Base-by-base conservation (phyloP, 2,329 filamentous ascomycete species). In the Diplodia sapinea region DNA sequence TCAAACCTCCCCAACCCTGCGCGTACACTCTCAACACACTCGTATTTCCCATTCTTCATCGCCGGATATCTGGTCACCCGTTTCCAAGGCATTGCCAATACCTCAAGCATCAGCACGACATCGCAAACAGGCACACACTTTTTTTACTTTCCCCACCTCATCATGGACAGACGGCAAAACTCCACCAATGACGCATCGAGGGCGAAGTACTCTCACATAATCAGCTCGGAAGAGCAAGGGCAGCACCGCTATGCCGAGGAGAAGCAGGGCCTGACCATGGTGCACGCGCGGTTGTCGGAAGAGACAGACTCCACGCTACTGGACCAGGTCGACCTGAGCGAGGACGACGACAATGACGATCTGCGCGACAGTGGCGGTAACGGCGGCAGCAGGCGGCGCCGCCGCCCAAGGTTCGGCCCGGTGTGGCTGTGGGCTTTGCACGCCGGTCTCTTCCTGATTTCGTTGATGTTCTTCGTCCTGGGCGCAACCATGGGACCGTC, bases 381-480 rank as follows among this genome's bases (percentile, higher is more conserved):
- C 56, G 29, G 8, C 26, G 38, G 20, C 15, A 52, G 40, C 12
- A 36, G 40, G 13, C 54, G 50, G 51, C 51, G 51, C 50, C 51
- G 51, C 51, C 36, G 50, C 9, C 17, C 26, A 38, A 66, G 52
- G 65, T 47, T 66, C 54, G 55, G 65, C 12, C 55, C 65, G n/a
- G 26, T 66, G 51, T 66, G 65, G 65, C 33, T 66, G 54, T 66
- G 65, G 65, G 55, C 47, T 29, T 31, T 66, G 54, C 65, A 66
- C n/a, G 54, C 43, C 15, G 65, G 52, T 3, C n/a, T 61, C 12
- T 52, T 66, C 17, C 29, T 59, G 29, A 59, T 33, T 31, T 66
- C 65, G 65, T 8, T 66, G 20, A 51, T 66, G 31, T 59, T 66
- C 20, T 66, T 66, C 33, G 20, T 49, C 43, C 26, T 61, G 31